Base-by-base conservation (phyloP, 768 basidiomycete genomes). In the Boletus sp. region DNA sequence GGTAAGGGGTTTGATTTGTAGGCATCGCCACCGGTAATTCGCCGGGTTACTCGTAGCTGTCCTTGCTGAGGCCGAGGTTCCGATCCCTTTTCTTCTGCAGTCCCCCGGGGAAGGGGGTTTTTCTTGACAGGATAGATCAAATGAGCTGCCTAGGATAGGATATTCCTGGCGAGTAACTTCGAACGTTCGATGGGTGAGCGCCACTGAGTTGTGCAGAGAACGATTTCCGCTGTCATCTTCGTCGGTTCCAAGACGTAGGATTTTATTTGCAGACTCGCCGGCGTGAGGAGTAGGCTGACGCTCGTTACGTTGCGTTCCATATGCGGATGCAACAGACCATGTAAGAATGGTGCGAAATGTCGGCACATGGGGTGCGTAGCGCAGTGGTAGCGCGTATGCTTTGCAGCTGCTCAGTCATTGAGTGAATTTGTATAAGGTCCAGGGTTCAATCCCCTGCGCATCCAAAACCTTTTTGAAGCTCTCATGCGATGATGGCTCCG, bases 31-130 rank as follows among this genome's bases (percentile, higher is more conserved):
- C n/a, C n/a, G n/a, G n/a, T n/a, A n/a, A n/a, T n/a, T n/a, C n/a
- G n/a, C n/a, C n/a, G n/a, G n/a, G 77, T 35, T 87, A 87, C 61
- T 80, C 81, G 78, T 79, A 49, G 21, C 77, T 25, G 37, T 39
- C 54, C 17, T 30, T 2, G 42, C 8, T 5, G n/a, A n/a, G n/a
- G n/a, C n/a, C n/a, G 34, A 35, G 0, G 6, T 35, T 23, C 14
- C 9, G 14, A 33, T 46, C 14, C 2, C 14, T 60, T 29, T 65
- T 82, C 33, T 34, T 21, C 15, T 51, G 50, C 68, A 83, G 77
- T 35, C 80, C 81, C 1, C 72, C 80, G 8, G 64, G 71, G 32
- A 77, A 62, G 54, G 29, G 63, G n/a, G n/a, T n/a, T n/a, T 67
- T 47, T 54, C 34, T 19, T 54, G 11, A 54, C 53, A 0, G 80